Conservation (phyloP, 1,139 yeast species). For the Scheffersomyces quercinus region DNA sequence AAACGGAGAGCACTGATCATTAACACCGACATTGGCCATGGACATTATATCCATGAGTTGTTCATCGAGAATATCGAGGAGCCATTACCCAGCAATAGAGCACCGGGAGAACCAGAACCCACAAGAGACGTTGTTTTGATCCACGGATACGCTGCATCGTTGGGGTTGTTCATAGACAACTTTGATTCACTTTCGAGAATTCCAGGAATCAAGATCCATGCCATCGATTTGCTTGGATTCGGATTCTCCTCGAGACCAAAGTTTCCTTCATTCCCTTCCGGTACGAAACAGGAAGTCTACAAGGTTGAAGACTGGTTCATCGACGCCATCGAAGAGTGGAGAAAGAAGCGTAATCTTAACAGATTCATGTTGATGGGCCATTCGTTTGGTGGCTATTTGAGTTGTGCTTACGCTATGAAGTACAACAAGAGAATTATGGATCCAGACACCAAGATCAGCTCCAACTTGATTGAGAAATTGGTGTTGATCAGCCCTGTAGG, state of each 20-base stretch:
- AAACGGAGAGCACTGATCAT: conserved; percentile 47
- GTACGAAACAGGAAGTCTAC: conserved; percentile 29
- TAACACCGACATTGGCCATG: conserved; percentile 35
- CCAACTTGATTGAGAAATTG: conserved; percentile 36
- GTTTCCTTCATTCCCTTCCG: conserved; percentile 33
- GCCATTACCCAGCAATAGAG: conserved; percentile 9
- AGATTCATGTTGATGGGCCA: conserved; percentile 82
- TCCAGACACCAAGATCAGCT: conserved; percentile 12
- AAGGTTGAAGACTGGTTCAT: conserved; percentile 74
- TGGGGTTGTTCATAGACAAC: conserved; percentile 45
- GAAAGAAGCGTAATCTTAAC: conserved; percentile 53
- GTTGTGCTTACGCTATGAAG: conserved; percentile 73
- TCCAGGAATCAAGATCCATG: conserved; percentile 47
- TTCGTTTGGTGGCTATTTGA: conserved; percentile 89
- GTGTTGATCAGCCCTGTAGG: conserved; percentile 50
- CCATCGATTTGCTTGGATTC: conserved; percentile 47
- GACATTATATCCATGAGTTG: conserved; percentile 57
- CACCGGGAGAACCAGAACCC: conserved; percentile 4
- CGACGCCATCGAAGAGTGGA: conserved; percentile 85
- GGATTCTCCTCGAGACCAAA: conserved; percentile 46
- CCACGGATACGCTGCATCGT: conserved; percentile 51
- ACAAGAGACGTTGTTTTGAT: conserved; percentile 41
- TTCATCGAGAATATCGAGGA: conserved; percentile 38
- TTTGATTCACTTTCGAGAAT: conserved; percentile 38
- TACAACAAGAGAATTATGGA: conserved; percentile 37